Evolutionary conservation across 2,329 filamentous ascomycete genomes (phyloP).

Genomic region (Acrodontium crateriforme): DNA sequence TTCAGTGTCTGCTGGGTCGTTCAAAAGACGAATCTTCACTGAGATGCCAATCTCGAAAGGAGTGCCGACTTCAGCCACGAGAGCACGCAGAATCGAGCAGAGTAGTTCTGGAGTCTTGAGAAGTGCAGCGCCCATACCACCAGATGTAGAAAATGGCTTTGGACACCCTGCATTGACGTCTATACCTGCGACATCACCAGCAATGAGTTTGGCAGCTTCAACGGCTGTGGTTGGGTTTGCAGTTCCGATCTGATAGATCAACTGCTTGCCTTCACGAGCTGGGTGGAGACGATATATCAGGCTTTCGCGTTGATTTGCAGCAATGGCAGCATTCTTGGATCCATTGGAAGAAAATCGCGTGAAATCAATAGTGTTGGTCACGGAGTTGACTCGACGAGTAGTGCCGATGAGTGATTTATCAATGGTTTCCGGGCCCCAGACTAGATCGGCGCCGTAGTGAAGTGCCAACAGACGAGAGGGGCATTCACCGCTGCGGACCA

Average conservation of each 20-base stretch:
- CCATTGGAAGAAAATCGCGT: conserved; percentile 61
- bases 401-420: conserved; percentile 86
- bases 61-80: conserved; percentile 64
- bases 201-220: conserved; percentile 69
- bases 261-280: conserved; percentile 53
- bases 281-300: conserved; percentile 79
- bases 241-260: conserved; percentile 90
- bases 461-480: conserved; percentile 79
- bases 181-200: conserved; percentile 78
- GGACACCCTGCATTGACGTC: conserved; percentile 98
- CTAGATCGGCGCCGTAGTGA: conserved; percentile 89
- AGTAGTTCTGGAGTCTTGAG: conserved; percentile 74
- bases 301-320: conserved; percentile 41
- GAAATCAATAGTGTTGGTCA: conserved; percentile 73
- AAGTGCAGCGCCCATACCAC: conserved; percentile 91
- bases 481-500: conserved; percentile 81
- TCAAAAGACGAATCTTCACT: conserved; percentile 86
- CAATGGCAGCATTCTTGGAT: conserved; percentile 40
- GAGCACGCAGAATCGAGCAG: conserved; percentile 64
- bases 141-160: conserved; percentile 85
- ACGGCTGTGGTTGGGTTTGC: conserved; percentile 72
- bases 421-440: conserved; percentile 95
- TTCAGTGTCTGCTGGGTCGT: conserved; percentile 62
- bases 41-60: conserved; percentile 83
- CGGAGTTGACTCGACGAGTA: conserved; percentile 59